Percentiles rank a stretch among this genome's conserved stretches.
phyloP scores from a whole-genome alignment of 192 early-diverging fungal genomes.

The Jimgerdemannia flammicorona region DNA sequence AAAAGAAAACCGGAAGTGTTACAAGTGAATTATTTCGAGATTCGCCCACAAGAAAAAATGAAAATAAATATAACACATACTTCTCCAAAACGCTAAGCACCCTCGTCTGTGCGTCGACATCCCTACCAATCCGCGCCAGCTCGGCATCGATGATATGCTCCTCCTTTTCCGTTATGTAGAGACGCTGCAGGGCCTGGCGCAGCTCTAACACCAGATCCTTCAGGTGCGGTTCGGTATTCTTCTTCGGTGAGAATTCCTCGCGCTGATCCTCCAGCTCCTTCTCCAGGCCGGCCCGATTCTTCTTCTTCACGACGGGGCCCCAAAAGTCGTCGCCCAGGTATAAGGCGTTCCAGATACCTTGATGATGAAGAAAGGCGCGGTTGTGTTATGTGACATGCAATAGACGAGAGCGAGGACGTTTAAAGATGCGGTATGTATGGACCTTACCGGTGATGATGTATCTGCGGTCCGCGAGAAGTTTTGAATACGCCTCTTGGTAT shows the following conservation, averaged over 20 bases:
- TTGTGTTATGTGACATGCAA: background rate
- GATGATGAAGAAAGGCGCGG: background rate
- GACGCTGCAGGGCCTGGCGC: background rate
- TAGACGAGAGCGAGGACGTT: background rate
- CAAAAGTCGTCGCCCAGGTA: background rate
- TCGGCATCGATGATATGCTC: constrained; percentile 5
- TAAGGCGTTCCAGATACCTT: background rate
- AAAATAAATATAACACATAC: constrained; percentile 8
- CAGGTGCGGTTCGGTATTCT: constrained; percentile 2
- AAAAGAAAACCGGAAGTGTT: background rate
- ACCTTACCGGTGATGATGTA: constrained; percentile 12
- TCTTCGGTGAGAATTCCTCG: background rate
- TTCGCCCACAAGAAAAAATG: constrained; percentile 1
- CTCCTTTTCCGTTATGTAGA: constrained; percentile 1
- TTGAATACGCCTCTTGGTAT: constrained; percentile 15
- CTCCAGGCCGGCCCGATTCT: constrained; percentile 2
- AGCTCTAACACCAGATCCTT: background rate
- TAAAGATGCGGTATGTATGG: background rate
- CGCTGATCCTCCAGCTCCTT: background rate
- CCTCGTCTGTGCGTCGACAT: constrained; percentile 1
- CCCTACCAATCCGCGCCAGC: constrained; percentile 1
- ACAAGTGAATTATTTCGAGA: background rate
- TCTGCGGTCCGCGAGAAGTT: constrained; percentile 11
- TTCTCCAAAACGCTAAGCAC: constrained; percentile 15
- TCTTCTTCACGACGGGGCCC: background rate